These are phyloP conservation scores for Leccinum pachyderme DNA, from an alignment of 1,284 basidiomycete genomes.

Conservation along the genomic window DNA sequence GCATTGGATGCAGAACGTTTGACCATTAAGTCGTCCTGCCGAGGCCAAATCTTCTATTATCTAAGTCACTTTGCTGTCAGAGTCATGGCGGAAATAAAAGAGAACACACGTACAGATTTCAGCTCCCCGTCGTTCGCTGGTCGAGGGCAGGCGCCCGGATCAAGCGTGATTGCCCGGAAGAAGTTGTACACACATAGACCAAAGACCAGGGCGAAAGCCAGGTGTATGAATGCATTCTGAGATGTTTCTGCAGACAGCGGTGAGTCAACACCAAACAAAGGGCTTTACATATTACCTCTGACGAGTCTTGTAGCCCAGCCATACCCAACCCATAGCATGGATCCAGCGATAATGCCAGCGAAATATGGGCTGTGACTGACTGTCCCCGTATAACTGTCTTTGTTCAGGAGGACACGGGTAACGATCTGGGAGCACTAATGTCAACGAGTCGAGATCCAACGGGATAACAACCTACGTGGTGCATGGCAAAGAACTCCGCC, in stretches of 20 bases:
- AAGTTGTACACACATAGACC: constrained; percentile 85
- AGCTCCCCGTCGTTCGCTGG: constrained; percentile 79
- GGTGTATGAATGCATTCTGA: constrained; percentile 72
- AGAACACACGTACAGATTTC: constrained; percentile 60
- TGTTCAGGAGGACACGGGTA: constrained; percentile 79
- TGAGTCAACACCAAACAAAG: background rate
- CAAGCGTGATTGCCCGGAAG: constrained; percentile 83
- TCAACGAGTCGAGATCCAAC: constrained; percentile 3
- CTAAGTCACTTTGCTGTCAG: constrained; percentile 38
- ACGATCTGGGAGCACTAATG: constrained; percentile 54
- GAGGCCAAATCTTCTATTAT: constrained; percentile 88
- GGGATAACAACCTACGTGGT: constrained; percentile 63
- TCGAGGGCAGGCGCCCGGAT: constrained; percentile 87
- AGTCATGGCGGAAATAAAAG: background rate
- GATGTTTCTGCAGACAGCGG: constrained; percentile 54
- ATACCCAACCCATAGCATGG: constrained; percentile 85
- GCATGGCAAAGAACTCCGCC: constrained; percentile 89
- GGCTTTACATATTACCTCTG: constrained; percentile 43
- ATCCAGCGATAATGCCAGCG: constrained; percentile 83
- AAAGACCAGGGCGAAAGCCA: constrained; percentile 71
- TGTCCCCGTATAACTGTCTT: constrained; percentile 72
- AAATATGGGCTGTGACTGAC: constrained; percentile 87
- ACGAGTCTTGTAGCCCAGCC: constrained; percentile 79
- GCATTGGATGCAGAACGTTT: constrained; percentile 94
- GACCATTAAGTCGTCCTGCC: constrained; percentile 86